A percentile compares a stretch with the other conserved stretches of the same genome.
Evolutionary conservation across 2,329 filamentous ascomycete genomes (phyloP).

Genomic region (Capronia americana): DNA sequence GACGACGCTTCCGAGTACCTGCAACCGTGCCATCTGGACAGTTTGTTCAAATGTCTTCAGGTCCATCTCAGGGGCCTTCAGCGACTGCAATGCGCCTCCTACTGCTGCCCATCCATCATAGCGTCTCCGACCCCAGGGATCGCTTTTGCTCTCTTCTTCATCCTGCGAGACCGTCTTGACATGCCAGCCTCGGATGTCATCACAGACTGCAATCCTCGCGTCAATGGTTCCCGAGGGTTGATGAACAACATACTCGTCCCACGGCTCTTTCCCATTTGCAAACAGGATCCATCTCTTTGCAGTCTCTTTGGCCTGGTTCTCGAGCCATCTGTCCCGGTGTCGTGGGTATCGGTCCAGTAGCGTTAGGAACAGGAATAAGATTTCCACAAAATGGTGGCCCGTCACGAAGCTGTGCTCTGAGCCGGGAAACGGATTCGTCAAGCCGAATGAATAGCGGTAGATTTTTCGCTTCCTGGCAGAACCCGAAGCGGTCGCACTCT

Average conservation of each 20-base stretch:
- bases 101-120: conserved; percentile 27
- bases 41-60: conserved; percentile 11
- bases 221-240: conserved; percentile 3
- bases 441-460: conserved; percentile 37
- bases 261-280: conserved; percentile 26
- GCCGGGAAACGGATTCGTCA: conserved; percentile 47
- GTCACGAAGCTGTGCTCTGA: conserved; percentile 39
- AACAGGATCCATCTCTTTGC: conserved; percentile 38
- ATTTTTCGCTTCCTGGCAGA: conserved; percentile 24
- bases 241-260: conserved; percentile 23
- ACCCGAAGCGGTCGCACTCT: not conserved
- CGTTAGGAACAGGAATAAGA: conserved; percentile 38
- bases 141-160: conserved; percentile 23
- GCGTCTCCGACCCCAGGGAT: conserved; percentile 26
- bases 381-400: conserved; percentile 38
- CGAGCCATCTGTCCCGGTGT: conserved; percentile 35
- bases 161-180: conserved; percentile 25
- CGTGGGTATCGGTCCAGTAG: conserved; percentile 36
- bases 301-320: conserved; percentile 35
- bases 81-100: conserved; percentile 16
- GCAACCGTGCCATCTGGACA: conserved; percentile 12
- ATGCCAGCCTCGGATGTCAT: conserved; percentile 25
- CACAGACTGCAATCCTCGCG: conserved; percentile 20
- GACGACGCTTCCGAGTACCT: conserved; percentile 5
- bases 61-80: conserved; percentile 13